A percentile compares a stretch with the other conserved stretches of the same genome.
phyloP scores from a whole-genome alignment of 306 rosid species.

The Cucumis sativus region DNA sequence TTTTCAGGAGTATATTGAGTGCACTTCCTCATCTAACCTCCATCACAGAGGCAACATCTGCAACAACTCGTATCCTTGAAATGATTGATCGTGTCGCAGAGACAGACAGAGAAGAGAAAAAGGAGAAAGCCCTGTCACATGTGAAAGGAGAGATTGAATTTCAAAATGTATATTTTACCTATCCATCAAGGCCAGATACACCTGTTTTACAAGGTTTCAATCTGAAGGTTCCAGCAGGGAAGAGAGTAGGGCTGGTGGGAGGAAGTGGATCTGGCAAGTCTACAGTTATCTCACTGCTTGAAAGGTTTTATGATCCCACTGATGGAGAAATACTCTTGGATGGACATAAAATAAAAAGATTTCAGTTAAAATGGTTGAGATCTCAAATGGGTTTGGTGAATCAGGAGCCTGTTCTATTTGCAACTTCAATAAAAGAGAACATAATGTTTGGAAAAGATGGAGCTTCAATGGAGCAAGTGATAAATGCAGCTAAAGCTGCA shows the following conservation, averaged over 20 bases:
- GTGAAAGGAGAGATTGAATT: conserved; percentile 74
- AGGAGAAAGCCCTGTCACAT: conserved; percentile 66
- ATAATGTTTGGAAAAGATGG: conserved; percentile 84
- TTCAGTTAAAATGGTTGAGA: conserved; percentile 80
- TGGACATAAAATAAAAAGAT: conserved; percentile 52
- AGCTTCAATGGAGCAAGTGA: conserved; percentile 63
- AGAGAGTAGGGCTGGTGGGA: conserved; percentile 67
- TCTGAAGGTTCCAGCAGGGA: conserved; percentile 66
- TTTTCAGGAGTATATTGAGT: conserved; percentile 72
- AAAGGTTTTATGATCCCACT: conserved; percentile 78
- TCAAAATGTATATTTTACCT: conserved; percentile 41
- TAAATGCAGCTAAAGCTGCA: conserved; percentile 65
- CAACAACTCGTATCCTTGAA: conserved; percentile 51
- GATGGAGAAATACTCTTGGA: conserved; percentile 76
- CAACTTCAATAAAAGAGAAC: conserved; percentile 73
- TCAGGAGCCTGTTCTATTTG: conserved; percentile 90
- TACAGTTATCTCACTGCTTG: conserved; percentile 62
- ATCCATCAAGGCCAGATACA: conserved; percentile 66
- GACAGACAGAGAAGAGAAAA: conserved; percentile 58
- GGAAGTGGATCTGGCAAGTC: conserved; percentile 93
- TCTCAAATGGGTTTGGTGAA: conserved; percentile 76
- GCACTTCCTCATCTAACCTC: conserved; percentile 82
- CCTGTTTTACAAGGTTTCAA: conserved; percentile 51
- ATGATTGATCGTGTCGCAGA: conserved; percentile 56
- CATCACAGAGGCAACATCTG: conserved; percentile 59